A percentile compares a stretch with the other conserved stretches of the same genome.
Conservation (phyloP, 495 filamentous ascomycete species). For the Aspergillus mulundensis region DNA sequence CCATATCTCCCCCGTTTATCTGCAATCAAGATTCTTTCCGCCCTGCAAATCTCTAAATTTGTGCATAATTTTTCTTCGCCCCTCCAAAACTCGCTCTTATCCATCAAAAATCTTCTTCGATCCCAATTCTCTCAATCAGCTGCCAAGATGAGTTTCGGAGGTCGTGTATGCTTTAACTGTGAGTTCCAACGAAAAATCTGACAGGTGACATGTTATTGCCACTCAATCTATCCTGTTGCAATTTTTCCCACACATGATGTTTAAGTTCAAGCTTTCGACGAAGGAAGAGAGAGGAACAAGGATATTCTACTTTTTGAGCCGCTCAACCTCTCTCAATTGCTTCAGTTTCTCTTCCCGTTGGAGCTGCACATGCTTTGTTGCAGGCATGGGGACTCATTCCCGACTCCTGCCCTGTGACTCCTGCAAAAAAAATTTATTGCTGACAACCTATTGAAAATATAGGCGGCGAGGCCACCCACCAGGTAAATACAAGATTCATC, state of each 20-base stretch:
- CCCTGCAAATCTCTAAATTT: slow-evolving; percentile 20
- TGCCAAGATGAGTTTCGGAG: slow-evolving; percentile 49
- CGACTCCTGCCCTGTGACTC: neutral
- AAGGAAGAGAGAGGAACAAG: slow-evolving; percentile 3
- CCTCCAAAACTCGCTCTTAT: slow-evolving; percentile 1
- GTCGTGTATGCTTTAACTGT: slow-evolving; percentile 80
- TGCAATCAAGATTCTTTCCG: slow-evolving; percentile 17
- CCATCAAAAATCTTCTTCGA: slow-evolving; percentile 4
- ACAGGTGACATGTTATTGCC: slow-evolving; percentile 1
- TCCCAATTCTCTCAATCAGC: neutral
- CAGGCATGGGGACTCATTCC: slow-evolving; percentile 1
- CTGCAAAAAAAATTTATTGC: slow-evolving; percentile 8
- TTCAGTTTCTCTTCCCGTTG: neutral
- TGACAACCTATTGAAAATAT: slow-evolving; percentile 22
- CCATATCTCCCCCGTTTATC: slow-evolving; percentile 18
- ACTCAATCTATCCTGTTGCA: neutral
- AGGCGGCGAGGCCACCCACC: slow-evolving; percentile 76
- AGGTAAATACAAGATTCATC: slow-evolving; percentile 41
- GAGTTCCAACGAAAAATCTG: slow-evolving; percentile 36
- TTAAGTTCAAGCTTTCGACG: neutral
- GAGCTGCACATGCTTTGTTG: neutral
- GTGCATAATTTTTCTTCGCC: slow-evolving; percentile 16
- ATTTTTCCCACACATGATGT: neutral
- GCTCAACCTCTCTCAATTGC: slow-evolving; percentile 13
- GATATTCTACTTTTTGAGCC: neutral